A percentile compares a stretch with the other conserved stretches of the same genome.
phyloP scores from a whole-genome alignment of 2,329 filamentous ascomycete genomes.

The Teratosphaeria destructans region DNA sequence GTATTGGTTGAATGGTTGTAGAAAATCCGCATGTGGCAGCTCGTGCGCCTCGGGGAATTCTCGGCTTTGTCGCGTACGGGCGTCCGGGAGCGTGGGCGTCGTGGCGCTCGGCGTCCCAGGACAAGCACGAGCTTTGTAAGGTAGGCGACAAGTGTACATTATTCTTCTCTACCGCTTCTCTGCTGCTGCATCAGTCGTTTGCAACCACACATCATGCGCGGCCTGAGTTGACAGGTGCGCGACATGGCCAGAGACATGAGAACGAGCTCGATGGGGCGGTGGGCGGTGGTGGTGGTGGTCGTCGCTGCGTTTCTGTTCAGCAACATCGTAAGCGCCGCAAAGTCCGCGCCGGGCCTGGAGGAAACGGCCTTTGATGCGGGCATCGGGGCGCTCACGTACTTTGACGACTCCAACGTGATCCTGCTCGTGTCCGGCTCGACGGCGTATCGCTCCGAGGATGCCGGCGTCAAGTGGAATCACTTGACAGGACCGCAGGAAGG shows the following conservation, averaged over 20 bases:
- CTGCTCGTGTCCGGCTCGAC: constrained; percentile 57
- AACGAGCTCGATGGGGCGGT: neutral
- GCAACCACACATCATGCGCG: neutral
- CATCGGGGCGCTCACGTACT: constrained; percentile 70
- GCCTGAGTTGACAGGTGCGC: neutral
- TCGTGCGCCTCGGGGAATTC: neutral
- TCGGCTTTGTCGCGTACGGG: neutral
- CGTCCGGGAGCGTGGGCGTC: neutral
- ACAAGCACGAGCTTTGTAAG: neutral
- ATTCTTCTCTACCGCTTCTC: neutral
- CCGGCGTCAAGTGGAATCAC: constrained; percentile 64
- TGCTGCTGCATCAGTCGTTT: neutral
- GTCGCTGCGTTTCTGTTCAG: constrained; percentile 12
- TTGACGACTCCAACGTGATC: constrained; percentile 76
- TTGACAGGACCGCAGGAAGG: constrained; percentile 56
- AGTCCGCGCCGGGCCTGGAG: constrained; percentile 49
- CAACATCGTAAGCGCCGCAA: constrained; percentile 10
- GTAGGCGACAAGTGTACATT: neutral
- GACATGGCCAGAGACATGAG: neutral
- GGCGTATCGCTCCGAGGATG: constrained; percentile 70
- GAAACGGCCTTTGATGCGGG: constrained; percentile 54
- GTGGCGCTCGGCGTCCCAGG: neutral
- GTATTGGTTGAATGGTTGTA: too few species aligned
- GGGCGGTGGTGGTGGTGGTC: constrained; percentile 10
- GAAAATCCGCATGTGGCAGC: neutral